Evolutionary conservation across 2,329 filamentous ascomycete species (phyloP), one percentile per base, ranked within the genome.

Genomic region (Ophiostoma triangulosporum): DNA sequence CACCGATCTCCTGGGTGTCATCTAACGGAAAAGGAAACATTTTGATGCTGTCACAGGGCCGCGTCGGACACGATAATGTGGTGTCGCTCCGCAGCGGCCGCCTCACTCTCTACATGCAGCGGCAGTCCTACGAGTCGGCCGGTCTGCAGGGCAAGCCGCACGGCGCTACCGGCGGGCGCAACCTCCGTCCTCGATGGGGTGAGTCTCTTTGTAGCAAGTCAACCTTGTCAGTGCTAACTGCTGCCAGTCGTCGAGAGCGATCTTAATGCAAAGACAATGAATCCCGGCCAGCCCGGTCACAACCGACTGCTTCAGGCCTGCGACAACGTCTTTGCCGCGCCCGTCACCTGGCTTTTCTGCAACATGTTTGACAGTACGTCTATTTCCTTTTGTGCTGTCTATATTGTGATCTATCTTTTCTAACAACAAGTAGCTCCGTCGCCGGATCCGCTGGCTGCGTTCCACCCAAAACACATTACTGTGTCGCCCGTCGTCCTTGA

Each of bases 241-340:
- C 40, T 31, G 17, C 38, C 26, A 93, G 86, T 83, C 27, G 78
- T 97, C 46, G 80, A 91, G 60, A 73, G 85, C 50, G 83, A 97
- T 56, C 75, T 98, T 27, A 78, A 83, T 17, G 72, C 75, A 5
- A 77, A 82, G 1, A 82, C 82, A 0, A 95, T 95, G 87, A 66
- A 88, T 7, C 83, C 82, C 52, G 89, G 89, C 3, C 93, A 88
- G 65, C 89, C 85, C 58, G 84, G 82, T 0, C 95, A 94, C 62
- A 83, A 90, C 57, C 75, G 88, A 46, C 70, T 95, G 14, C 65
- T 83, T 6, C 86, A 86, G 73, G 88, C 88, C 14, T 88, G 83
- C 65, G 83, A 84, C 61, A 87, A 88, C 58, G 87, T 88, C 22
- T 72, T 96, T 22, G 78, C 76, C 49, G 68, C 74, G 45, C 79